Evolutionary conservation across 2,329 filamentous ascomycete species (phyloP).

Genomic region (Hymenoscyphus fructigenus): DNA sequence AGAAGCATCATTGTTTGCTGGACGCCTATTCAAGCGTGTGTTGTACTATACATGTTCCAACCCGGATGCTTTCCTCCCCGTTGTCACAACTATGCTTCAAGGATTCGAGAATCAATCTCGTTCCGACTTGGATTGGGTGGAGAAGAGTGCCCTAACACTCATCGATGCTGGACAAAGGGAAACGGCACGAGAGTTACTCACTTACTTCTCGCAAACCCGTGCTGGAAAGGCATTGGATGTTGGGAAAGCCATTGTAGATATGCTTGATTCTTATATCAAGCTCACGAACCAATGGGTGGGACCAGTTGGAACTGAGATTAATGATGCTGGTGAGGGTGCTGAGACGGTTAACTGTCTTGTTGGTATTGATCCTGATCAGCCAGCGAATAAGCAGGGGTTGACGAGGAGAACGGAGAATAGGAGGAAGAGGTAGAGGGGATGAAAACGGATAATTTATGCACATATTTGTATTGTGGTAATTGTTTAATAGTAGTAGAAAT

Average conservation of each 20-base stretch:
- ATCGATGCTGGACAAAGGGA: slow-evolving; percentile 2
- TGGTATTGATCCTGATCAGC: slow-evolving; percentile 5
- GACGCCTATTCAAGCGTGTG: background rate
- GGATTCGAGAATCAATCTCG: slow-evolving; percentile 2
- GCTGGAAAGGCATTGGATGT: slow-evolving; percentile 3
- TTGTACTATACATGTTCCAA: slow-evolving; percentile 5
- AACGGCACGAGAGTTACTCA: background rate
- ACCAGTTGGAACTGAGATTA: slow-evolving; percentile 1
- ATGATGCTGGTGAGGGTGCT: slow-evolving; percentile 4
- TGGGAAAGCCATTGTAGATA: background rate
- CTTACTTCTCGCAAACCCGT: background rate
- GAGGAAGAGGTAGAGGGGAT: background rate
- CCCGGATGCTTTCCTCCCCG: background rate
- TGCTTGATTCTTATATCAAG: slow-evolving; percentile 4
- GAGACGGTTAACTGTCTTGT: slow-evolving; percentile 4
- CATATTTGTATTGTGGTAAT: background rate
- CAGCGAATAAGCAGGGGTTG: background rate
- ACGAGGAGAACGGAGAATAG: background rate
- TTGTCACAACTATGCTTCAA: background rate
- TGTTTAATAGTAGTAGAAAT: background rate
- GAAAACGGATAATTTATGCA: background rate
- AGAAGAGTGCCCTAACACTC: slow-evolving; percentile 3
- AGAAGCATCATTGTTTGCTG: slow-evolving; percentile 3
- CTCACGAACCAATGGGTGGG: slow-evolving; percentile 1
- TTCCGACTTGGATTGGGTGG: background rate